phyloP scores from a whole-genome alignment of 2,329 filamentous ascomycete species.

The Diplodia intermedia region DNA sequence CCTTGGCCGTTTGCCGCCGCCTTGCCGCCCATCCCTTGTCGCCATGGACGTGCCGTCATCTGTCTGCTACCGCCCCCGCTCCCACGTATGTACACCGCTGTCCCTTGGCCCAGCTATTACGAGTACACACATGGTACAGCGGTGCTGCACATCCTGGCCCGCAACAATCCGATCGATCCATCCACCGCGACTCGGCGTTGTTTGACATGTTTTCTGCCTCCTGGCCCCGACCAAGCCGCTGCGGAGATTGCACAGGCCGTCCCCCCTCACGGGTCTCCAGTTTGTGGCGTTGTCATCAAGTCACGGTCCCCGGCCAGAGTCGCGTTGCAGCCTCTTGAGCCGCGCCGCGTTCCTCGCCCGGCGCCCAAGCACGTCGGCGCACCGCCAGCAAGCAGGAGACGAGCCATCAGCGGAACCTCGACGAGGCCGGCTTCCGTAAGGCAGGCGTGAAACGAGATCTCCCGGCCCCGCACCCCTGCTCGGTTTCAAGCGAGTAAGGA shows the following conservation, averaged over 20 bases:
- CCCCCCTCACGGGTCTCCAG: conserved; percentile 2
- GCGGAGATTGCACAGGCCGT: conserved; percentile 24
- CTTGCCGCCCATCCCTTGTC: neutral
- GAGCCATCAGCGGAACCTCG: neutral
- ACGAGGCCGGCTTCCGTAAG: conserved; percentile 6
- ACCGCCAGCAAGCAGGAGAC: neutral
- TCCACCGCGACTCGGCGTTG: conserved; percentile 4
- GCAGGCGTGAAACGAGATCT: conserved; percentile 24
- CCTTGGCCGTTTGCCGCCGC: neutral
- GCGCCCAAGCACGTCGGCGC: neutral
- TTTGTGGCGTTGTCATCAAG: neutral
- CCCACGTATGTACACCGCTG: neutral
- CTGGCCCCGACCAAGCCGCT: neutral
- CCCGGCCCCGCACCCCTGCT: conserved; percentile 24
- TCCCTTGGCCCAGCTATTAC: conserved; percentile 13
- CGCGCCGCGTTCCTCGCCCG: neutral
- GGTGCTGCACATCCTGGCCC: neutral
- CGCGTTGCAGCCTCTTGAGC: neutral
- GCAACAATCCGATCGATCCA: neutral
- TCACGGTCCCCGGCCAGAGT: neutral
- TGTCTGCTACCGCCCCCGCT: conserved; percentile 18
- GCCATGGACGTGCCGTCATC: conserved; percentile 13
- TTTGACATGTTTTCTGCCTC: conserved; percentile 7
- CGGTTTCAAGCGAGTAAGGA: conserved; percentile 30
- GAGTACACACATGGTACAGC: neutral